Conservation (phyloP, 345 rosid genomes). For the Melastoma malabathricum region DNA sequence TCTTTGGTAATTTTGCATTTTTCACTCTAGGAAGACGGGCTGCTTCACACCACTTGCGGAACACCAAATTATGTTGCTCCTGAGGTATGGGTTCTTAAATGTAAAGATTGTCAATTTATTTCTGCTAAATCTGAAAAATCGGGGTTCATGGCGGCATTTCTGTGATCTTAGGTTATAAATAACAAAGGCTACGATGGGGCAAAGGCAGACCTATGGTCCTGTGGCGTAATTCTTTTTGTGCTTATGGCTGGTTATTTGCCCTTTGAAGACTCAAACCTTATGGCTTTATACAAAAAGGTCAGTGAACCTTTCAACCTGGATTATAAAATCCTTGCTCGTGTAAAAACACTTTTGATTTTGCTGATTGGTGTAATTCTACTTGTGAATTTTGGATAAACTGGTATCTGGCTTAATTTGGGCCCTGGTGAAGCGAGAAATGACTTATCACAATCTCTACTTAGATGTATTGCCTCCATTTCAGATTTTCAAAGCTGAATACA, state of each 20-base stretch:
- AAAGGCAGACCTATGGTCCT: constrained; percentile 96
- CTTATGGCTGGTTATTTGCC: constrained; percentile 98
- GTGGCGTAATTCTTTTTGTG: constrained; percentile 95
- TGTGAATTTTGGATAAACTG: not conserved
- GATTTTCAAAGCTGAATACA: constrained; percentile 88
- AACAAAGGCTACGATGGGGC: constrained; percentile 98
- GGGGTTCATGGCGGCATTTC: too few relatives aligned
- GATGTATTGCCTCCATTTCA: constrained; percentile 16
- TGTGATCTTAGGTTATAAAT: constrained; percentile 51
- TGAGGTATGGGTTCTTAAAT: constrained; percentile 46
- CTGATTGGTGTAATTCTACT: not conserved
- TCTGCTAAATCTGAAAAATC: not conserved
- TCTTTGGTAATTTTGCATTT: not conserved
- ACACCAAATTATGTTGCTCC: constrained; percentile 99
- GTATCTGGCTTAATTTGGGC: constrained; percentile 1
- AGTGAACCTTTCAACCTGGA: constrained; percentile 1
- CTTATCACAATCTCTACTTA: constrained; percentile 2
- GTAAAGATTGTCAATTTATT: constrained; percentile 4
- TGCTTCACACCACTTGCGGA: constrained; percentile 97
- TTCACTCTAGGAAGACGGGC: constrained; percentile 65
- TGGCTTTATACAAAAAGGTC: constrained; percentile 76
- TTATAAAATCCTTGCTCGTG: too few relatives aligned
- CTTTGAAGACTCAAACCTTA: constrained; percentile 82
- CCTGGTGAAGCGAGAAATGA: constrained; percentile 1
- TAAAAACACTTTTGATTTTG: not conserved